phyloP scores from a whole-genome alignment of 2,329 filamentous ascomycete genomes.

The Alternaria tenuissima region DNA sequence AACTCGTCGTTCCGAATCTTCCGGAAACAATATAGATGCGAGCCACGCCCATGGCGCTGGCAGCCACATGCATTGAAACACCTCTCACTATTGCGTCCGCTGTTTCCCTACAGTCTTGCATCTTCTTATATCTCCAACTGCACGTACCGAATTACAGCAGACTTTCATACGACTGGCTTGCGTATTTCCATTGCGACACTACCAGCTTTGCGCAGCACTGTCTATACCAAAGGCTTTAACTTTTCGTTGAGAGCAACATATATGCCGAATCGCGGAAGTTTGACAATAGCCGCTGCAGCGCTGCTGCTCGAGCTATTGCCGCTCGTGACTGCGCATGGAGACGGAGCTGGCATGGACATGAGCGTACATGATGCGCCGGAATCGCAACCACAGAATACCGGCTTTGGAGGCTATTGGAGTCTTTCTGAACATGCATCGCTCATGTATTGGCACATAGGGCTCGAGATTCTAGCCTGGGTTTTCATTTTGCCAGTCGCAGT shows the following conservation, averaged over 20 bases:
- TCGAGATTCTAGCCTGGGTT: slow-evolving; percentile 77
- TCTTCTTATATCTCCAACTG: slow-evolving; percentile 9
- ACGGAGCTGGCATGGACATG: slow-evolving; percentile 42
- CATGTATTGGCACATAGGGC: slow-evolving; percentile 73
- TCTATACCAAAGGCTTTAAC: neutral
- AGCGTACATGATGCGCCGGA: slow-evolving; percentile 33
- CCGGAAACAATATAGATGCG: slow-evolving; percentile 30
- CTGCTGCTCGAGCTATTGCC: slow-evolving; percentile 53
- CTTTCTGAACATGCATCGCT: slow-evolving; percentile 61
- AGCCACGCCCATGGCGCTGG: slow-evolving; percentile 10
- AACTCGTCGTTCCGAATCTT: slow-evolving; percentile 34
- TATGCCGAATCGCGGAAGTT: slow-evolving; percentile 36
- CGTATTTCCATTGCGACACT: neutral
- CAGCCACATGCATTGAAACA: slow-evolving; percentile 6
- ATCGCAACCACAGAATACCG: slow-evolving; percentile 24
- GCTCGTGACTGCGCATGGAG: slow-evolving; percentile 53
- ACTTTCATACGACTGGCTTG: neutral
- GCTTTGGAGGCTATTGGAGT: slow-evolving; percentile 65
- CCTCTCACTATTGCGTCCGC: slow-evolving; percentile 17
- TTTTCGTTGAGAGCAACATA: slow-evolving; percentile 21
- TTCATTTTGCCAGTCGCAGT: slow-evolving; percentile 76
- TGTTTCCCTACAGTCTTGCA: slow-evolving; percentile 11
- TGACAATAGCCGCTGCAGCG: slow-evolving; percentile 44
- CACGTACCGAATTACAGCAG: slow-evolving; percentile 8
- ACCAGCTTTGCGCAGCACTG: slow-evolving; percentile 1